These are phyloP conservation scores for Eutypa lata DNA, from an alignment of 2,329 filamentous ascomycete genomes.

Conservation along the genomic window DNA sequence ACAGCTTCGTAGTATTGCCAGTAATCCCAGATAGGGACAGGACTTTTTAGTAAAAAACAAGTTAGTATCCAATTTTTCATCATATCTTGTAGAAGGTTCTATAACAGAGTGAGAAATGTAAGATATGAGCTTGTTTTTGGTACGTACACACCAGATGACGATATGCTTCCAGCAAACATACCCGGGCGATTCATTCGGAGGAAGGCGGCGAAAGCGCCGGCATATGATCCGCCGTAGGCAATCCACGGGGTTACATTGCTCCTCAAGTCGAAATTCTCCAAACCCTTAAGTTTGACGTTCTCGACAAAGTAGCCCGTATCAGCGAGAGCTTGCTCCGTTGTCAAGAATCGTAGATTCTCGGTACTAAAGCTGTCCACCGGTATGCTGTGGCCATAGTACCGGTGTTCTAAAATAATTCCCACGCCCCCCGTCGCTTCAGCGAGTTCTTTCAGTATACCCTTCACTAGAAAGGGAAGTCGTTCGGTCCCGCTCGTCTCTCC, in stretches of 20 bases:
- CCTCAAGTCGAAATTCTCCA: slow-evolving; percentile 65
- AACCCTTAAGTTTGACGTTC: slow-evolving; percentile 66
- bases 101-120: too few species aligned
- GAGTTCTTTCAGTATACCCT: slow-evolving; percentile 72
- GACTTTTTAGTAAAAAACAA: too few species aligned
- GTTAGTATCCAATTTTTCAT: too few species aligned
- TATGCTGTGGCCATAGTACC: slow-evolving; percentile 79
- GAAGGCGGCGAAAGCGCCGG: slow-evolving; percentile 76
- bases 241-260: slow-evolving; percentile 68
- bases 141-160: slow-evolving; percentile 80
- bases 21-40: slow-evolving; percentile 73
- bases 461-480: slow-evolving; percentile 68
- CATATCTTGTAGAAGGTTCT: too few species aligned
- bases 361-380: slow-evolving; percentile 64
- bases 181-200: slow-evolving; percentile 74
- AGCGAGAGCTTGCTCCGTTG: slow-evolving; percentile 78
- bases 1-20: slow-evolving; percentile 60
- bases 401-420: slow-evolving; percentile 79
- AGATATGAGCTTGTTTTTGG: too few species aligned
- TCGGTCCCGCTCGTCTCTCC: slow-evolving; percentile 66
- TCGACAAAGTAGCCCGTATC: slow-evolving; percentile 79
- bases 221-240: slow-evolving; percentile 80
- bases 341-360: slow-evolving; percentile 73
- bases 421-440: slow-evolving; percentile 69
- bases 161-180: slow-evolving; percentile 74